These are phyloP conservation scores for Aspergillaceae sp. DNA, from an alignment of 2,329 filamentous ascomycete genomes.

Conservation along the genomic window DNA sequence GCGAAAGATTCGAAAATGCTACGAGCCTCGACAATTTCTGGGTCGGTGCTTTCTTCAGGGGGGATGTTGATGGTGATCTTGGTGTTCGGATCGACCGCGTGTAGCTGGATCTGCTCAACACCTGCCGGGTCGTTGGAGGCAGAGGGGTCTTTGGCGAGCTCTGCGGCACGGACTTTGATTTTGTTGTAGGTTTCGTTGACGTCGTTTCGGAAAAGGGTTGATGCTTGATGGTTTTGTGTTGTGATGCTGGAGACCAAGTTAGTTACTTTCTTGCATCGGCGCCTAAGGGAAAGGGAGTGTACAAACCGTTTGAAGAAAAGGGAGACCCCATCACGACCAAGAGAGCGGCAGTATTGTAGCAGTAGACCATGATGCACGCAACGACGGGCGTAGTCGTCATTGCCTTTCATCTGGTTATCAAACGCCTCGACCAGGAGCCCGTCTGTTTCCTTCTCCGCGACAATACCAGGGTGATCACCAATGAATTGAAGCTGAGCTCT, in stretches of 20 bases:
- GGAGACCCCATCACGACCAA: slow-evolving; percentile 78
- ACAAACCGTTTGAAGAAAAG: slow-evolving; percentile 82
- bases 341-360: slow-evolving; percentile 85
- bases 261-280: slow-evolving; percentile 1
- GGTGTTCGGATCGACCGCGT: slow-evolving; percentile 88
- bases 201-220: slow-evolving; percentile 85
- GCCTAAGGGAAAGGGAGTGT: neutral
- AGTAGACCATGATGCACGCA: slow-evolving; percentile 90
- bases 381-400: slow-evolving; percentile 68
- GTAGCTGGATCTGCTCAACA: slow-evolving; percentile 93
- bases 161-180: slow-evolving; percentile 67
- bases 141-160: slow-evolving; percentile 57
- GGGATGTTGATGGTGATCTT: slow-evolving; percentile 84
- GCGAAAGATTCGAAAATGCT: slow-evolving; percentile 77
- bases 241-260: slow-evolving; percentile 51
- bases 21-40: slow-evolving; percentile 53
- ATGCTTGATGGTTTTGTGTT: slow-evolving; percentile 78
- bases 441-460: slow-evolving; percentile 80
- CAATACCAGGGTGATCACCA: slow-evolving; percentile 64
- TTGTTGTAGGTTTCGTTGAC: slow-evolving; percentile 78
- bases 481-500: slow-evolving; percentile 66
- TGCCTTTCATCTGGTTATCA: slow-evolving; percentile 69
- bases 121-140: slow-evolving; percentile 49
- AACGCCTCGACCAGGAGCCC: slow-evolving; percentile 87
- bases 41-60: slow-evolving; percentile 56